Conservation (phyloP, 1,284 basidiomycete genomes). For the Fistulinella cinereoalba region DNA sequence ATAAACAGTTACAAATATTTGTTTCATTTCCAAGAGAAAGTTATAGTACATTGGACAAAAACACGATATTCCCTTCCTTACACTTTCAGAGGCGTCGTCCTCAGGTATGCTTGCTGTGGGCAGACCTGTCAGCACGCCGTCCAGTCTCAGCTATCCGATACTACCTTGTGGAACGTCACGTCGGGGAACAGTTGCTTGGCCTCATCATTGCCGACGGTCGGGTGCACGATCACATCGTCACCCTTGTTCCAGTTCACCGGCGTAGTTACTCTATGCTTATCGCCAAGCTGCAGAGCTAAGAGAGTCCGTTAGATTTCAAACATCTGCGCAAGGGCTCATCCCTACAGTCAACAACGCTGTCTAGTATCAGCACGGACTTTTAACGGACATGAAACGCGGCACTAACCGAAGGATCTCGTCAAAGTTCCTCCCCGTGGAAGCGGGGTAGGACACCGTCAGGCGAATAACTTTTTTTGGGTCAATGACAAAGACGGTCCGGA, state of each 20-base stretch:
- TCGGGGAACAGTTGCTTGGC: conserved; percentile 86
- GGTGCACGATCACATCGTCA: conserved; percentile 93
- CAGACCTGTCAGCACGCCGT: conserved; percentile 6
- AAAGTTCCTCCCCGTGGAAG: conserved; percentile 80
- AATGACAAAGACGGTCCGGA: conserved; percentile 93
- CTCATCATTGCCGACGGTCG: conserved; percentile 82
- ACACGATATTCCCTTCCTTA: conserved; percentile 16
- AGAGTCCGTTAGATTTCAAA: conserved; percentile 5
- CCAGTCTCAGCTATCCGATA: conserved; percentile 9
- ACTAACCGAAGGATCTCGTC: conserved; percentile 83
- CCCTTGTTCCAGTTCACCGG: conserved; percentile 95
- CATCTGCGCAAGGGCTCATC: neutral
- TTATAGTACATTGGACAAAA: neutral
- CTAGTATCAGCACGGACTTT: conserved; percentile 10
- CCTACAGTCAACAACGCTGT: conserved; percentile 65
- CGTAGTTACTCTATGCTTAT: conserved; percentile 84
- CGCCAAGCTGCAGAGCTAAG: conserved; percentile 84
- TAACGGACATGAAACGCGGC: neutral
- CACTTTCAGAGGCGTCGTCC: conserved; percentile 65
- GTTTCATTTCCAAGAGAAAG: neutral
- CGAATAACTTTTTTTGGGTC: conserved; percentile 92
- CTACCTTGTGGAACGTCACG: conserved; percentile 64
- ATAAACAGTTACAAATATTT: conserved; percentile 18
- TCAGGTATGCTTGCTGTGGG: conserved; percentile 61
- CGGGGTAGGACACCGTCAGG: conserved; percentile 88